These are phyloP conservation scores for Cokeromyces recurvatus DNA, from an alignment of 371 early-diverging fungal species.

Conservation along the genomic window DNA sequence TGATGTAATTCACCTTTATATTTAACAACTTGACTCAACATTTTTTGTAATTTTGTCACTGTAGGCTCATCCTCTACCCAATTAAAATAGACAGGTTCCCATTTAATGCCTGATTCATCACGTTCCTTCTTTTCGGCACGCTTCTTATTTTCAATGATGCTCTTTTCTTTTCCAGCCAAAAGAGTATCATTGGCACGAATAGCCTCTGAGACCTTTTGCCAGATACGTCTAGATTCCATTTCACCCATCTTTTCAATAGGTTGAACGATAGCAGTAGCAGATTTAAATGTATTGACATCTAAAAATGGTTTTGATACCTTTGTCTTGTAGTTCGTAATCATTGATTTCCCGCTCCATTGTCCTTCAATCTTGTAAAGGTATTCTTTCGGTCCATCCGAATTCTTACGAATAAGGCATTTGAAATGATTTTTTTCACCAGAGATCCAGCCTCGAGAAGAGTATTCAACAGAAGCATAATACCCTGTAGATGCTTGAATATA, in stretches of 20 bases:
- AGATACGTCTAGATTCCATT: constrained; percentile 64
- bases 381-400: constrained; percentile 24
- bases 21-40: constrained; percentile 7
- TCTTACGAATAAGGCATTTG: constrained; percentile 46
- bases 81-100: constrained; percentile 55
- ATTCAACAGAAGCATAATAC: constrained; percentile 63
- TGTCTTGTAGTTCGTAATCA: constrained; percentile 37
- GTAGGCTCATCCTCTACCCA: constrained; percentile 50
- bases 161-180: constrained; percentile 62
- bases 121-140: constrained; percentile 57
- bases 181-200: constrained; percentile 59
- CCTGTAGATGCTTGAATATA: constrained; percentile 64
- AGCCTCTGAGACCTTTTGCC: constrained; percentile 69
- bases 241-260: constrained; percentile 52
- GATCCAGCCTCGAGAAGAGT: constrained; percentile 71
- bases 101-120: constrained; percentile 46
- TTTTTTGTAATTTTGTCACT: constrained; percentile 26
- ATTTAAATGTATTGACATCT: constrained; percentile 41
- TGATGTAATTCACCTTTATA: background rate
- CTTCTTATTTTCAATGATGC: constrained; percentile 67
- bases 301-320: constrained; percentile 45
- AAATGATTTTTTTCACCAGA: constrained; percentile 77
- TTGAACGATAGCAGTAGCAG: constrained; percentile 26
- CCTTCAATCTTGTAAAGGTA: constrained; percentile 58
- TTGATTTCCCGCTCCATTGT: constrained; percentile 62